phyloP scores from a whole-genome alignment of 768 basidiomycete genomes.

The Crucibulum laeve region DNA sequence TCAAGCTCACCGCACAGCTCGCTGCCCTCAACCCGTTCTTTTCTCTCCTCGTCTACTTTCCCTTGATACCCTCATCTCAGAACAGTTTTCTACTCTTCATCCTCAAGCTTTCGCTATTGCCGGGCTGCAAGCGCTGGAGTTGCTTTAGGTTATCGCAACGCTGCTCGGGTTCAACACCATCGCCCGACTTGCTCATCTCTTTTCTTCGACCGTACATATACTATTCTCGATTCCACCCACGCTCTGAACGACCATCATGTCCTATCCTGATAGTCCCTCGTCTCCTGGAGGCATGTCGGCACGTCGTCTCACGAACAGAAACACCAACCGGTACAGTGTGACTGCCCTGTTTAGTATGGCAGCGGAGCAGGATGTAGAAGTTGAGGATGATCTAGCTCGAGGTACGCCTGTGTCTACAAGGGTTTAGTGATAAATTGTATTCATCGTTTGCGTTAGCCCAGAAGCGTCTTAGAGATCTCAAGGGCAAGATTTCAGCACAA shows the following conservation, averaged over 20 bases:
- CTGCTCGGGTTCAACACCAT: slow-evolving; percentile 6
- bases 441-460: slow-evolving; percentile 75
- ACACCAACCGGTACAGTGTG: slow-evolving; percentile 94
- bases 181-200: slow-evolving; percentile 11
- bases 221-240: slow-evolving; percentile 17
- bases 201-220: slow-evolving; percentile 12
- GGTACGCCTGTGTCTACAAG: slow-evolving; percentile 44
- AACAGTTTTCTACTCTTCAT: slow-evolving; percentile 17
- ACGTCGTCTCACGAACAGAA: slow-evolving; percentile 83
- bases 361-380: slow-evolving; percentile 96
- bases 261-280: slow-evolving; percentile 56
- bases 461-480: slow-evolving; percentile 93
- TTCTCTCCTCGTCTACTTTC: slow-evolving; percentile 16
- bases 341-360: slow-evolving; percentile 97
- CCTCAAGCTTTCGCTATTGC: slow-evolving; percentile 17
- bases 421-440: slow-evolving; percentile 1
- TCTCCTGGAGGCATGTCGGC: slow-evolving; percentile 65
- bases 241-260: slow-evolving; percentile 42
- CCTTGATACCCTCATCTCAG: slow-evolving; percentile 32
- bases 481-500: slow-evolving; percentile 95
- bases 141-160: slow-evolving; percentile 24
- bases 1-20: background rate
- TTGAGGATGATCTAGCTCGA: slow-evolving; percentile 94
- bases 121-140: slow-evolving; percentile 41
- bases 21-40: slow-evolving; percentile 7